These are phyloP conservation scores for Apiospora saccharicola DNA, from an alignment of 2,329 filamentous ascomycete genomes.

Conservation along the genomic window DNA sequence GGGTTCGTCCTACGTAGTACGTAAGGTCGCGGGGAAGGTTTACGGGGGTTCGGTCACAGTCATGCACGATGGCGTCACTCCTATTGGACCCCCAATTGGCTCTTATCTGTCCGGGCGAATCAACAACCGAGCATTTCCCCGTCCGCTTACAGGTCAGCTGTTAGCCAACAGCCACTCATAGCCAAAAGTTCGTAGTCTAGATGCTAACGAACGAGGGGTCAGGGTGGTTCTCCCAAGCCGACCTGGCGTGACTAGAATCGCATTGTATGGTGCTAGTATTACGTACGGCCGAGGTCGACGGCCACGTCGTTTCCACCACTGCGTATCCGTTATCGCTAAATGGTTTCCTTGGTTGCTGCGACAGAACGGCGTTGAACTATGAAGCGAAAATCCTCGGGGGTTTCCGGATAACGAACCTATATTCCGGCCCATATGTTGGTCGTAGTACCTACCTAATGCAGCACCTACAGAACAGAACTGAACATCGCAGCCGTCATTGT, in stretches of 20 bases:
- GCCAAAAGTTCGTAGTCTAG: background rate
- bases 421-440: background rate
- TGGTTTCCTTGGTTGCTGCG: background rate
- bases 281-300: background rate
- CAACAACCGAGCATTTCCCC: constrained; percentile 10
- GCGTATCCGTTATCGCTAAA: background rate
- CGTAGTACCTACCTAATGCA: no score
- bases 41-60: constrained; percentile 19
- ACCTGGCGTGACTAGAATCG: constrained; percentile 14
- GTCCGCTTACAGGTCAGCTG: constrained; percentile 8
- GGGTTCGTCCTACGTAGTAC: background rate
- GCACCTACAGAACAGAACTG: background rate
- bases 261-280: background rate
- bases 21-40: constrained; percentile 19
- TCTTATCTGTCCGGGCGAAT: background rate
- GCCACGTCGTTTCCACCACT: constrained; percentile 2
- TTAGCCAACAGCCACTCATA: constrained; percentile 5
- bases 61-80: constrained; percentile 21
- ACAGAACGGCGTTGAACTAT: background rate
- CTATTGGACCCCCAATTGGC: background rate
- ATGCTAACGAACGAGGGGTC: constrained; percentile 12
- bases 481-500: background rate
- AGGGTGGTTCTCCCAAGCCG: background rate
- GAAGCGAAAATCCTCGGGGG: background rate
- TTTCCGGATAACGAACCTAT: background rate